A percentile compares a stretch with the other conserved stretches of the same genome.
Evolutionary conservation across 768 basidiomycete genomes (phyloP).

Genomic region (Boletus sp.): DNA sequence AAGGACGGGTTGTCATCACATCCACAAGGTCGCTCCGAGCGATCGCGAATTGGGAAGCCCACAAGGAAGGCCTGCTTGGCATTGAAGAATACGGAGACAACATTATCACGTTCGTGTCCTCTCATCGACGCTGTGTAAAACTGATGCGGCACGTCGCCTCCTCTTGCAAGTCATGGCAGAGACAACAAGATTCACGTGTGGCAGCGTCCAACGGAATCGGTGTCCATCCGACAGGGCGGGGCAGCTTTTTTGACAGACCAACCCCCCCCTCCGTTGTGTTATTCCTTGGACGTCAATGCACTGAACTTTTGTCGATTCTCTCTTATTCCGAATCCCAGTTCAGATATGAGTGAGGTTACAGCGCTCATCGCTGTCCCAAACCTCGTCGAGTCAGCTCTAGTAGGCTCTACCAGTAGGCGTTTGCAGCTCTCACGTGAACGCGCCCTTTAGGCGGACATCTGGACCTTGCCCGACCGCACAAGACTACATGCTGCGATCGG

Average conservation of each 20-base stretch:
- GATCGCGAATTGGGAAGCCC: constrained; percentile 72
- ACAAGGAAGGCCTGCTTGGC: constrained; percentile 72
- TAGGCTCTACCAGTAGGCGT: constrained; percentile 31
- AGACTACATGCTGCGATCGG: constrained; percentile 87
- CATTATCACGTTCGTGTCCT: constrained; percentile 70
- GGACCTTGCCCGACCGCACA: constrained; percentile 64
- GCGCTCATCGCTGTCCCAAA: constrained; percentile 82
- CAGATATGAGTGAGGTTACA: constrained; percentile 11
- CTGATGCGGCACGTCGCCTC: not conserved
- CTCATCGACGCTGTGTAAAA: not conserved
- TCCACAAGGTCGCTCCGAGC: constrained; percentile 76
- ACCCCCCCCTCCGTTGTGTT: constrained; percentile 49
- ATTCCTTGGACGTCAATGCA: constrained; percentile 86
- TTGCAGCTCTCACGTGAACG: not conserved
- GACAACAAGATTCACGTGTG: constrained; percentile 86
- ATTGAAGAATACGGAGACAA: constrained; percentile 67
- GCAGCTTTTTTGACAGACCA: constrained; percentile 53
- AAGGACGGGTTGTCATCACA: constrained; percentile 73
- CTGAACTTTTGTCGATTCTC: constrained; percentile 93
- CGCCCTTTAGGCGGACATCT: constrained; percentile 73
- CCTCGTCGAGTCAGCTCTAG: constrained; percentile 81
- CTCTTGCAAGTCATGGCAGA: constrained; percentile 55
- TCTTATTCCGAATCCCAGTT: constrained; percentile 39
- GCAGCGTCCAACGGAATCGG: constrained; percentile 48
- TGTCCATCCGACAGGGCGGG: constrained; percentile 46